Conservation (phyloP, 192 early-diverging fungal genomes). For the Coemansia brasiliensis region DNA sequence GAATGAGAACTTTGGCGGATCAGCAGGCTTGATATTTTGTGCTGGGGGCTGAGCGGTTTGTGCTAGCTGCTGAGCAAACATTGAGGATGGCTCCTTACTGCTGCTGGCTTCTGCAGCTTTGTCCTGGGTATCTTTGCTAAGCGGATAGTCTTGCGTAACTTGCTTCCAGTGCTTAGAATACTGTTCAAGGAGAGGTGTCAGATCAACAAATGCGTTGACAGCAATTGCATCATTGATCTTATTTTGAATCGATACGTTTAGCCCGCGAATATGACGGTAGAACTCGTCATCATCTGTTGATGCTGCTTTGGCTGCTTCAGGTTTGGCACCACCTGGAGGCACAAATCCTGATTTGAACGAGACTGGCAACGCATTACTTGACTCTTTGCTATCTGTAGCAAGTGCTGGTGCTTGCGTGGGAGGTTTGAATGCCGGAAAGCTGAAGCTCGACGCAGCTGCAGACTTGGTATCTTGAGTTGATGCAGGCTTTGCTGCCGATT, state of each 20-base stretch:
- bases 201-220: slow-evolving; percentile 42
- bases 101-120: not conserved
- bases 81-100: not conserved
- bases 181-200: slow-evolving; percentile 44
- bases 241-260: slow-evolving; percentile 50
- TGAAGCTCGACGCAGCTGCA: slow-evolving; percentile 14
- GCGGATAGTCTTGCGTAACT: slow-evolving; percentile 7
- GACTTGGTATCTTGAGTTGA: not conserved
- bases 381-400: not conserved
- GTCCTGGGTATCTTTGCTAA: not conserved
- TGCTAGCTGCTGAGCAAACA: slow-evolving; percentile 7
- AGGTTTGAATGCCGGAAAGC: slow-evolving; percentile 40
- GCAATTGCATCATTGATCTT: slow-evolving; percentile 34
- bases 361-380: not conserved
- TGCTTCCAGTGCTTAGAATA: slow-evolving; percentile 38
- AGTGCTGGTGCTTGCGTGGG: slow-evolving; percentile 14
- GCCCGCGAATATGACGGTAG: slow-evolving; percentile 47
- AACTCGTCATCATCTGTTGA: slow-evolving; percentile 19
- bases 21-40: too few relatives aligned
- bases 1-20: slow-evolving; percentile 10
- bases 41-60: not conserved
- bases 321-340: not conserved
- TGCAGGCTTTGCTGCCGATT: not conserved
- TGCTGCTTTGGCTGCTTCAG: not conserved
- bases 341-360: not conserved